Evolutionary conservation across 305 asterid genomes (phyloP).

Genomic region (Solanum hybrid): DNA sequence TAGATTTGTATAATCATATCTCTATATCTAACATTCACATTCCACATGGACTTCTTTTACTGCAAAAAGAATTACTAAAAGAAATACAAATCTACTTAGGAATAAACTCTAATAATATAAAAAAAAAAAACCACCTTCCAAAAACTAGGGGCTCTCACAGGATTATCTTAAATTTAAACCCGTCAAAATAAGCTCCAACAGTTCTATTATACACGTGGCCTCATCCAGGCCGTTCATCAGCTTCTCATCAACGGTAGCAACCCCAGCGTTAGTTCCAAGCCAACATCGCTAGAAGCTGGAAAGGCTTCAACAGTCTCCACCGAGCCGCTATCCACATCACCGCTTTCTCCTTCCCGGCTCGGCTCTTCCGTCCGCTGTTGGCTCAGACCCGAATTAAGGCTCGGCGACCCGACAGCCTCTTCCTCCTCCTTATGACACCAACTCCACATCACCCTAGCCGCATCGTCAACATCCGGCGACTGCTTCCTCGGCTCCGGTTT

Average conservation of each 20-base stretch:
- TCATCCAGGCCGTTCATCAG: background rate
- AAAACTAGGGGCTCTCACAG: background rate
- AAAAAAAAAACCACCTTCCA: background rate
- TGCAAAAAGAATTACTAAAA: background rate
- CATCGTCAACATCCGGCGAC: constrained; percentile 22
- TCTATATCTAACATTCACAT: background rate
- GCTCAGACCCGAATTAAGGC: constrained; percentile 21
- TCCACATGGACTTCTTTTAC: background rate
- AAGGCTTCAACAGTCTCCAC: constrained; percentile 18
- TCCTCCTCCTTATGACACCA: constrained; percentile 22
- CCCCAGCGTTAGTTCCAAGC: constrained; percentile 28
- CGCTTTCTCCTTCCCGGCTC: constrained; percentile 15
- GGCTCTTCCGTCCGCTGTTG: constrained; percentile 12
- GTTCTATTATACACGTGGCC: background rate
- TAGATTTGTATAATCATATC: background rate
- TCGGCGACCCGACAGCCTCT: constrained; percentile 2
- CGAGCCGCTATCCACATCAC: constrained; percentile 14
- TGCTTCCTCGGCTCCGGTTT: constrained; percentile 10
- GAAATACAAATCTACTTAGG: background rate
- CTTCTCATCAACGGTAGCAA: constrained; percentile 4
- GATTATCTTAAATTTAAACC: background rate
- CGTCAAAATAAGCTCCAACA: background rate
- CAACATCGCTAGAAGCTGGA: constrained; percentile 6
- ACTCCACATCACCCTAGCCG: constrained; percentile 35
- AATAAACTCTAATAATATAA: background rate